Percentiles rank a stretch among this genome's conserved stretches.
Evolutionary conservation across 495 filamentous ascomycete genomes (phyloP).

Genomic region (Aspergillus conjunctus): DNA sequence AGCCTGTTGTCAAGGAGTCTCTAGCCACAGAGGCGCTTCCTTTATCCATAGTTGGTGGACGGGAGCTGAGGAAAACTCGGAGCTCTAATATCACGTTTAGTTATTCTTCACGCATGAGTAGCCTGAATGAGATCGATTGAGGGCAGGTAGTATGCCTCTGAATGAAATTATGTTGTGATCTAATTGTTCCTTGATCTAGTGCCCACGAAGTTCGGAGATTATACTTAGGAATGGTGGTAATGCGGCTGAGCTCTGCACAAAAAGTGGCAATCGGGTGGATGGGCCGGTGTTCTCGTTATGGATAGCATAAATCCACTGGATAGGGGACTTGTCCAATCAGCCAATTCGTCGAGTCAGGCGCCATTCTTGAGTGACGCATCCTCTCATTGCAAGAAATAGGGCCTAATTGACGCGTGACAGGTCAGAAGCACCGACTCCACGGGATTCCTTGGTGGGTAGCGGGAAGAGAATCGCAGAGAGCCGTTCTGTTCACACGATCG

Average conservation of each 20-base stretch:
- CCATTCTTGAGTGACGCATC: conserved; percentile 18
- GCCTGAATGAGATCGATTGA: too few relatives aligned
- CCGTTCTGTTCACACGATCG: neutral
- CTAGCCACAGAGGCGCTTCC: too few relatives aligned
- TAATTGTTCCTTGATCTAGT: conserved; percentile 9
- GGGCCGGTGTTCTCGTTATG: neutral
- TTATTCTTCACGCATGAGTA: too few relatives aligned
- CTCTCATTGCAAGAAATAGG: conserved; percentile 14
- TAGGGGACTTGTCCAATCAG: conserved; percentile 10
- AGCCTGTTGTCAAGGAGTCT: too few relatives aligned
- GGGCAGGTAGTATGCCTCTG: too few relatives aligned
- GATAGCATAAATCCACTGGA: conserved; percentile 1
- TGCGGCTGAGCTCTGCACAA: conserved; percentile 15
- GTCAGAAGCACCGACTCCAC: conserved; percentile 28
- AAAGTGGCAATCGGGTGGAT: neutral
- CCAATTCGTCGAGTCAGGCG: conserved; percentile 20
- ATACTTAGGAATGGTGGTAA: conserved; percentile 14
- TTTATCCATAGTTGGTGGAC: too few relatives aligned
- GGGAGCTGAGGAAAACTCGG: too few relatives aligned
- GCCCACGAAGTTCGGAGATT: conserved; percentile 25
- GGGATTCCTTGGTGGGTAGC: neutral
- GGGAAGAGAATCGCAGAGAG: neutral
- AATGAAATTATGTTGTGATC: too few relatives aligned
- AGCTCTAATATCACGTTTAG: too few relatives aligned
- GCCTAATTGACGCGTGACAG: conserved; percentile 40